These are phyloP conservation scores for Rhamnella rubrinervis DNA, from an alignment of 331 rosid species.

Conservation along the genomic window DNA sequence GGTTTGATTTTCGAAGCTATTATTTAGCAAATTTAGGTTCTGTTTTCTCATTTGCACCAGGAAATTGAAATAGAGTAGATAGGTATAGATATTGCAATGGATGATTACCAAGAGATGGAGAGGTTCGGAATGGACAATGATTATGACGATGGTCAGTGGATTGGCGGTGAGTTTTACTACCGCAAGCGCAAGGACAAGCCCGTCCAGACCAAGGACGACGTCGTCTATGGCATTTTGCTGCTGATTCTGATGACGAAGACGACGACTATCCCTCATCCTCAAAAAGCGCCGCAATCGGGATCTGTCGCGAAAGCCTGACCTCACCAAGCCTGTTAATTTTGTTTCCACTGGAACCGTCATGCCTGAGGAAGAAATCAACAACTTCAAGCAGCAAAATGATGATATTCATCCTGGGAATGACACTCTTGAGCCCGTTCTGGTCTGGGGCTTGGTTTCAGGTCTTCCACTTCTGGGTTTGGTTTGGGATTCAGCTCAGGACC, in stretches of 20 bases:
- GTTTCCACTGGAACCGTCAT: conserved; percentile 68
- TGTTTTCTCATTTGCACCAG: no score
- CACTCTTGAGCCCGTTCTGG: conserved; percentile 47
- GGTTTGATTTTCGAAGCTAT: no score
- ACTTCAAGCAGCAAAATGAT: conserved; percentile 36
- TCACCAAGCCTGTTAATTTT: conserved; percentile 80
- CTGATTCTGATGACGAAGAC: conserved; percentile 56
- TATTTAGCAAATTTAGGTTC: no score
- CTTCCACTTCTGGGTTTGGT: conserved; percentile 44
- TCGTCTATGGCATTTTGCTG: conserved; percentile 67
- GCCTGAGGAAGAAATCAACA: conserved; percentile 64
- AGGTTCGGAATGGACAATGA: conserved; percentile 75
- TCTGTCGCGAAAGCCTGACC: conserved; percentile 47
- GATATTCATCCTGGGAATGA: neutral
- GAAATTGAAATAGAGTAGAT: no score
- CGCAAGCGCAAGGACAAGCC: conserved; percentile 63
- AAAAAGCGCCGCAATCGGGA: conserved; percentile 65
- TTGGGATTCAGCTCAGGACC: conserved; percentile 38
- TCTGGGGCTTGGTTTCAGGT: conserved; percentile 50
- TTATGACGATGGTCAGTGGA: conserved; percentile 71
- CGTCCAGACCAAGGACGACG: conserved; percentile 80
- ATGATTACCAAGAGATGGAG: conserved; percentile 77
- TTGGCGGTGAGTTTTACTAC: conserved; percentile 59
- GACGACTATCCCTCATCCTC: conserved; percentile 33
- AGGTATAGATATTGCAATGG: conserved; percentile 37